Base-by-base conservation (phyloP, 495 filamentous ascomycete genomes). In the Glonium stellatum region DNA sequence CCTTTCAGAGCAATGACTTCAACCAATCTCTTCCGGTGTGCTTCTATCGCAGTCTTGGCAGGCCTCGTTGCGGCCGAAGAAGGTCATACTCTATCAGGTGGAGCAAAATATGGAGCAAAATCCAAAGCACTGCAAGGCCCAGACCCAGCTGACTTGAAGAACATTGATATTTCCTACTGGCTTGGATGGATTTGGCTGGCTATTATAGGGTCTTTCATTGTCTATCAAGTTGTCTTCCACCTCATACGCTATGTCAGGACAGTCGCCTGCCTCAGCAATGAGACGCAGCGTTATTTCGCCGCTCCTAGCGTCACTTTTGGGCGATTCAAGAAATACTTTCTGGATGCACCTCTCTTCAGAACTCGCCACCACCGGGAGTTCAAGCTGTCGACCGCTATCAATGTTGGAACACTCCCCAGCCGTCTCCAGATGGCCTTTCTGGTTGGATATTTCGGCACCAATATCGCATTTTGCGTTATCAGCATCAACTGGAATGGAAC, bases 281-380 rank as follows among this genome's bases (percentile, higher is more conserved):
- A 72, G 6, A 65, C 51, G 5, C 70, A 72, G 48, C 58, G 59
- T 19, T 72, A 50, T 64, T 84, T 83, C 60, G 66, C 77, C 12
- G 66, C 66, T n/a, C 73, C 78, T 0, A 63, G 78, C 35, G 48
- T 53, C 3, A 72, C 67, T 2, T 77, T 61, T 37, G 64, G 70
- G 23, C 62, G 49, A 19, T 60, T 96, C 66, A 96, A 96, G 77
- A 83, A 82, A 61, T 77, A 92, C 67, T 68, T 95, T 54, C 78
- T 95, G 63, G 90, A 92, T 70, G 92, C 93, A 10, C 91, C 93
- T 0, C 73, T 97, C 21, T 85, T 88, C 71, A 81, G 80, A 11
- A 87, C 80, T 61, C 84, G 92, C 27, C 92, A 97, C 75, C 95
- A 93, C 74, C 83, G 86, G 55, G 92, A 95, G 70, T 82, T 96